Evolutionary conservation across 257 asterid genomes (phyloP), one percentile per base, ranked within the genome.

Genomic region (Avicennia marina): DNA sequence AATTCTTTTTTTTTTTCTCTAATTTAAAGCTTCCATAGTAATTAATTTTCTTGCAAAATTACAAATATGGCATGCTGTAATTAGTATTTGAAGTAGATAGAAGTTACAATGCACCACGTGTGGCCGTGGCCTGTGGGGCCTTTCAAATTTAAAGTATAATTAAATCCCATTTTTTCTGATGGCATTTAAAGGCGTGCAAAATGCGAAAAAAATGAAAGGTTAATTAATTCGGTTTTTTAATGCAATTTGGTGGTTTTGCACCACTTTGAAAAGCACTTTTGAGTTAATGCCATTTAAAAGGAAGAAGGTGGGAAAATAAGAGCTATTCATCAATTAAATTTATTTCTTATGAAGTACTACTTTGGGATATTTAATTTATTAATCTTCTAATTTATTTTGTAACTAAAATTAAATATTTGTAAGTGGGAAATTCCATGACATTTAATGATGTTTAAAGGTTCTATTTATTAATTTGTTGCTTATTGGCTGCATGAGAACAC

Each of bases 161-260:
- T 47, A 47, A 11, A 12, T 47, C 5, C n/a, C n/a, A n/a, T 21
- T 31, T 47, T 47, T 21, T 22, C 0, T 2, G 19, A 47, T 47
- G 9, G 12, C 53, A 40, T 40, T 40, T 40, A 1, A 40, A 40
- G 45, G 9, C 45, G 22, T 47, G 53, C 53, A 47, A 47, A 47
- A 47, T 21, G 4, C 21, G 4, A 42, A 42, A 4, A 42, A 1
- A 42, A 10, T 42, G n/a, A 7, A 10, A 42, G 44, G 12, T 31
- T 31, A 5, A 19, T 44, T 25, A 48, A 12, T 25, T 25, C 19
- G 13, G 10, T 11, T 11, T 24, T 4, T 48, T 22, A 47, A 47
- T 47, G 53, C 19, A 47, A 47, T 47, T 47, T 22, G 24, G 53
- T 47, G 53, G 11, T 47, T 42, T 12, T 47, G 33, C 17, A 46